A percentile compares a stretch with the other conserved stretches of the same genome.
These are phyloP conservation scores for Globisporangium spinosum DNA, from an alignment of 352 stramenopile species.

Conservation along the genomic window DNA sequence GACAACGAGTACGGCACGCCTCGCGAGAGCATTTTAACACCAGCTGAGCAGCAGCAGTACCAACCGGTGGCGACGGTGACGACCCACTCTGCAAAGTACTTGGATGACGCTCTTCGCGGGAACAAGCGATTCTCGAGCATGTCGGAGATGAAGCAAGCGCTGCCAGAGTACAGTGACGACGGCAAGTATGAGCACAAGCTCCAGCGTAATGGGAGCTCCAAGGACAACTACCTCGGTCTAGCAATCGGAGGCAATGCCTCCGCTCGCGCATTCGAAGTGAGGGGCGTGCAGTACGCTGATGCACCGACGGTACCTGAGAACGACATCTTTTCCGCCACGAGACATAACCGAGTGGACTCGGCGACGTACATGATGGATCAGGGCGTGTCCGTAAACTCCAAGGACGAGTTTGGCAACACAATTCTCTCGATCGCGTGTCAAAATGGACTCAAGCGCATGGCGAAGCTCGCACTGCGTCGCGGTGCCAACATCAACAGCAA, in stretches of 20 bases:
- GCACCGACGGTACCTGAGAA: slow-evolving; percentile 36
- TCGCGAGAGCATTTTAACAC: slow-evolving; percentile 30
- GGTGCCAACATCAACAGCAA: slow-evolving; percentile 87
- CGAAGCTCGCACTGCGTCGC: slow-evolving; percentile 78
- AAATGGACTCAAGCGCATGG: slow-evolving; percentile 89
- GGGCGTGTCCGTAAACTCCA: slow-evolving; percentile 74
- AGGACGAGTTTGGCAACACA: slow-evolving; percentile 82
- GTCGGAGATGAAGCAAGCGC: slow-evolving; percentile 22
- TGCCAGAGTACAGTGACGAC: slow-evolving; percentile 7
- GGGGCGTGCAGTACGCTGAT: slow-evolving; percentile 14
- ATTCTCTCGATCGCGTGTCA: slow-evolving; percentile 87
- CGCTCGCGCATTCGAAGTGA: neutral
- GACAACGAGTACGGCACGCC: slow-evolving; percentile 58
- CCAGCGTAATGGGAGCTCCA: neutral
- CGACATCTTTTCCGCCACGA: slow-evolving; percentile 84
- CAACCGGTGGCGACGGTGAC: neutral
- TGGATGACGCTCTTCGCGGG: slow-evolving; percentile 7
- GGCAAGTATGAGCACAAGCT: slow-evolving; percentile 15
- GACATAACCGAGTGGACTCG: slow-evolving; percentile 84
- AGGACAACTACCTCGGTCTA: slow-evolving; percentile 33
- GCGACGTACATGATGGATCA: slow-evolving; percentile 82
- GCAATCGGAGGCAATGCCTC: slow-evolving; percentile 1
- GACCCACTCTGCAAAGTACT: slow-evolving; percentile 10
- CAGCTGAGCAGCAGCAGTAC: slow-evolving; percentile 9
- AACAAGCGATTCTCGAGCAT: slow-evolving; percentile 16